Conservation (phyloP, 345 rosid genomes). For the Leavenworthia alabamica region DNA sequence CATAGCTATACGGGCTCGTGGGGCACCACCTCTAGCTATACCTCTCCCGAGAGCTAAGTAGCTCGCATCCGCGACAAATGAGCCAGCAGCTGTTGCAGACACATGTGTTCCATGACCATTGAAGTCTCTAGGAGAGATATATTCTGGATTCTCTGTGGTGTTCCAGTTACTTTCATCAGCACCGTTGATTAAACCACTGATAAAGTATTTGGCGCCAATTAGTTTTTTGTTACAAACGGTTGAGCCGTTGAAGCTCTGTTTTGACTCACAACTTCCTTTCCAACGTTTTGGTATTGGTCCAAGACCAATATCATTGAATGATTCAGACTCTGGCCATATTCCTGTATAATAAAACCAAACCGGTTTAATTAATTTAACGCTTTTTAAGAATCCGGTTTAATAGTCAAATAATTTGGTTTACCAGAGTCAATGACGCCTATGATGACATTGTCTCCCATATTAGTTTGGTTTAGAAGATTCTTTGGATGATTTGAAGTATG, state of each 20-base stretch:
- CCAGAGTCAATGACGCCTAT: conserved; percentile 63
- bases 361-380: background rate
- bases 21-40: conserved; percentile 43
- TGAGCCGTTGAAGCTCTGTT: conserved; percentile 27
- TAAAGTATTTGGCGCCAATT: conserved; percentile 47
- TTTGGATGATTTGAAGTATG: conserved; percentile 37
- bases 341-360: conserved; percentile 2
- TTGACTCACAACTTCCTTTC: conserved; percentile 45
- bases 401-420: conserved; percentile 9
- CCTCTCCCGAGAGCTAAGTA: conserved; percentile 43
- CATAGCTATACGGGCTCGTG: conserved; percentile 42
- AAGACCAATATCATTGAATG: conserved; percentile 42
- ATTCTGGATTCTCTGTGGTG: conserved; percentile 30
- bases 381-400: background rate
- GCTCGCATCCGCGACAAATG: conserved; percentile 32
- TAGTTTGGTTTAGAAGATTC: conserved; percentile 37
- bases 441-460: conserved; percentile 55
- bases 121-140: conserved; percentile 45
- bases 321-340: conserved; percentile 47
- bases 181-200: conserved; percentile 35
- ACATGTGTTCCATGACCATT: conserved; percentile 62
- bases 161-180: conserved; percentile 30
- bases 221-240: conserved; percentile 44
- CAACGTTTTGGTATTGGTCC: conserved; percentile 45
- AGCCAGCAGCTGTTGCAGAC: conserved; percentile 50